These are phyloP conservation scores for Xylariomycetidae sp. DNA, from an alignment of 2,329 filamentous ascomycete species.

Conservation along the genomic window DNA sequence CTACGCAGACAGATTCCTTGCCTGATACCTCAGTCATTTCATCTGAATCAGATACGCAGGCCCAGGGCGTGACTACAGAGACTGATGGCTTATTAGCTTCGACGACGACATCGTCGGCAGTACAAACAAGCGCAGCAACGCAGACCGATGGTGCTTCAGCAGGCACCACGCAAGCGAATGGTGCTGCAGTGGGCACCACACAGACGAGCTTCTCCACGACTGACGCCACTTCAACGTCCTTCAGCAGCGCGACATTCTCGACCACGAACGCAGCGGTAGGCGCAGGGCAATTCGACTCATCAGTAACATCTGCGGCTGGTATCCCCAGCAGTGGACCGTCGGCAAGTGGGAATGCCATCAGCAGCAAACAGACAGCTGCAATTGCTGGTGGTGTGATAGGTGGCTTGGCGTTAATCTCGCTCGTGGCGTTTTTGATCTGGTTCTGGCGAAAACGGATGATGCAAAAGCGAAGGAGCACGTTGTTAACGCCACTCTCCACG, in stretches of 20 bases:
- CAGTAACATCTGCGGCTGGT: constrained; percentile 11
- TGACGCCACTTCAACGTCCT: too few relatives aligned
- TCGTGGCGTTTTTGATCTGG: constrained; percentile 46
- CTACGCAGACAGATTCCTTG: too few relatives aligned
- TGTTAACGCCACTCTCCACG: constrained; percentile 41
- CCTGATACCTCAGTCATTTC: too few relatives aligned
- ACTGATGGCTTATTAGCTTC: constrained; percentile 10
- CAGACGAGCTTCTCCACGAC: background rate
- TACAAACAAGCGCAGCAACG: constrained; percentile 2
- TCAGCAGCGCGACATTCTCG: constrained; percentile 1
- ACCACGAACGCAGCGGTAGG: constrained; percentile 5
- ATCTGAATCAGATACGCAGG: constrained; percentile 8
- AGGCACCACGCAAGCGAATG: constrained; percentile 1
- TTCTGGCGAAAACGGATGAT: constrained; percentile 38
- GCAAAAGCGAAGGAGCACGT: constrained; percentile 39
- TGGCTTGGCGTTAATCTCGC: constrained; percentile 37
- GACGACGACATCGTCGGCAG: constrained; percentile 8
- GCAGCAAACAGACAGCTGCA: constrained; percentile 32
- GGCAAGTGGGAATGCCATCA: constrained; percentile 20
- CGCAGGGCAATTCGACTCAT: constrained; percentile 11
- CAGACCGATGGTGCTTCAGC: background rate
- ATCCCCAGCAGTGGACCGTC: constrained; percentile 12
- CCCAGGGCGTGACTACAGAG: constrained; percentile 5
- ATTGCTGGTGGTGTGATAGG: constrained; percentile 48
- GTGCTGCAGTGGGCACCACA: background rate